Base-by-base conservation (phyloP, 2,329 filamentous ascomycete species). In the Thielaviopsis punctulata region DNA sequence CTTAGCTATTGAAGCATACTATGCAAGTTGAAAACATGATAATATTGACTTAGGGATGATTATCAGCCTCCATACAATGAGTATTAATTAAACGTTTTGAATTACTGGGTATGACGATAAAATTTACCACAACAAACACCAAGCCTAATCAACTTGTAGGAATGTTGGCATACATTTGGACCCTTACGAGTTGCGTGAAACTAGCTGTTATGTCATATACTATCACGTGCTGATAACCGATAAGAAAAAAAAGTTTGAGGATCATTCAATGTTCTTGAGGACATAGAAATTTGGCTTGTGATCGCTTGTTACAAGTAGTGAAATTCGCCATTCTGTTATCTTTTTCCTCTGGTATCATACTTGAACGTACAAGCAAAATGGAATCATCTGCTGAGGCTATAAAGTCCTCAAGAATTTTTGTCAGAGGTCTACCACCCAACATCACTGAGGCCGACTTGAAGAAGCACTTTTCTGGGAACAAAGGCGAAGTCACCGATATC, bases 381-480 rank as follows among this genome's bases (percentile, higher is more conserved):
- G 22, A 27, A 21, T 43, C 27, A 2, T 13, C 9, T n/a, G 18
- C 36, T 36, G 24, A 33, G 15, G 66, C 57, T 57, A 72, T 73
- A 65, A 71, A 72, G 58, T 73, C 74, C 66, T 92, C 86, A 65
- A 80, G 75, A 58, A 72, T 84, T 48, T 84, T 93, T 70, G 70
- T 96, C 76, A 75, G 84, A 77, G 74, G 89, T 56, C 73, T 98
- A 55, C 92, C 92, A 46, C 88, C 88, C 30, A 85, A 78, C 52
- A 83, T 95, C 61, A 82, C 80, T 12, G 87, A 93, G 67, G 80
- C 82, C 51, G 85, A 93, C 58, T 84, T 96, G 63, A 81, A 80
- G 63, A 88, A 86, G 63, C 89, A 96, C 69, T 98, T 98, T 67
- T 78, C 84, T 55, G 75, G 70, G 41, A 69, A 78, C 60, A 82